Percentiles rank a stretch among this genome's conserved stretches.
phyloP scores from a whole-genome alignment of 2,329 filamentous ascomycete genomes.

The Sporothrix dimorphospora region DNA sequence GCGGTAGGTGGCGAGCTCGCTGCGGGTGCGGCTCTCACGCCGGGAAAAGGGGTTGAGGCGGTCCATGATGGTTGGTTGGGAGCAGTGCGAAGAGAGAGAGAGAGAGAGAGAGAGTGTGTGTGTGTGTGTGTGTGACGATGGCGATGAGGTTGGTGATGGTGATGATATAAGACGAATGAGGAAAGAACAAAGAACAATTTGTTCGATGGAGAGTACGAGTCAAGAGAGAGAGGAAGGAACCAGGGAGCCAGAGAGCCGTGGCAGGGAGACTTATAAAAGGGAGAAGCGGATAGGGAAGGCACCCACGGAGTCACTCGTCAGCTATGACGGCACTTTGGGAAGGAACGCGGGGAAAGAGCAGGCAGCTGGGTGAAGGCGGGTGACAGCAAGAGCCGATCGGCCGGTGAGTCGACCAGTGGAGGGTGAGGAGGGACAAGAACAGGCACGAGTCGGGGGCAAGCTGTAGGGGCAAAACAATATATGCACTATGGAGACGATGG shows the following conservation, averaged over 20 bases:
- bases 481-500: not conserved
- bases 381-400: not conserved
- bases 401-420: not conserved
- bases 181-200: not conserved
- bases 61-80: conserved; percentile 20
- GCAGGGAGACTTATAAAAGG: conserved; percentile 5
- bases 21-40: conserved; percentile 65
- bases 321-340: conserved; percentile 24
- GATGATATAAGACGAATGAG: not conserved
- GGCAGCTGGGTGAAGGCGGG: not conserved
- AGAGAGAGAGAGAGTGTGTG: no score
- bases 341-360: conserved; percentile 21
- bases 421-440: not conserved
- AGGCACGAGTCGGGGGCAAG: not conserved
- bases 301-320: conserved; percentile 8
- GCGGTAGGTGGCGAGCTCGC: conserved; percentile 72
- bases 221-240: not conserved
- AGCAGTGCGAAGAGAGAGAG: not conserved
- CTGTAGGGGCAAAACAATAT: not conserved
- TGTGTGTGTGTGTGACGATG: no score
- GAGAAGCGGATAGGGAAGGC: not conserved
- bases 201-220: not conserved
- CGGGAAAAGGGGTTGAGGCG: conserved; percentile 72
- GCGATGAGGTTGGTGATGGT: not conserved
- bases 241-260: not conserved